Conservation (phyloP, 2,329 filamentous ascomycete genomes). For the Ceratocystis papillata region DNA sequence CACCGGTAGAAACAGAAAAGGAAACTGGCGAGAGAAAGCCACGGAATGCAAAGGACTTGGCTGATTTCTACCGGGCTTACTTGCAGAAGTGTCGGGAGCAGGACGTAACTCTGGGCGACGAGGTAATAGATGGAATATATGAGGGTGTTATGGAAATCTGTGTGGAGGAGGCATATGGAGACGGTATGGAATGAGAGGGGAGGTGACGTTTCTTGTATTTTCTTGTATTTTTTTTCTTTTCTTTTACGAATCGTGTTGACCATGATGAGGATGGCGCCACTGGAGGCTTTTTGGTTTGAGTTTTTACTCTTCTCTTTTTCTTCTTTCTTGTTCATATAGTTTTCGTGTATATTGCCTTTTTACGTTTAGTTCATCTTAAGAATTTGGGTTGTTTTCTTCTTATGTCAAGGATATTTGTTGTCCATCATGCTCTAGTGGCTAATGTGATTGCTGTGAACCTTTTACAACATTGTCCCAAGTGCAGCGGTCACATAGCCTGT, state of each 20-base stretch:
- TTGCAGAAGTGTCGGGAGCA: neutral
- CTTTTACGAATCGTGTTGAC: neutral
- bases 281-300: neutral
- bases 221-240: neutral
- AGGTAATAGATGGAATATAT: neutral
- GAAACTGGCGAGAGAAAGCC: neutral
- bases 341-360: neutral
- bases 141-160: neutral
- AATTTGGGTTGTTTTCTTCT: neutral
- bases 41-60: neutral
- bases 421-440: too few relatives aligned
- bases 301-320: neutral
- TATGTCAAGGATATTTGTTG: too few relatives aligned
- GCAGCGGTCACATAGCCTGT: too few relatives aligned
- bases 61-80: neutral
- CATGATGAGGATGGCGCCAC: neutral
- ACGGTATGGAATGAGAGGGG: neutral
- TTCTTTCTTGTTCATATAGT: neutral
- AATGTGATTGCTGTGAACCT: too few relatives aligned
- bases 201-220: neutral
- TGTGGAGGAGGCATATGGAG: neutral
- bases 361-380: neutral
- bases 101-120: neutral
- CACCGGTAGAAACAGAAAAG: conserved; percentile 28
- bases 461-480: too few relatives aligned